These are phyloP conservation scores for Globisporangium paddicum DNA, from an alignment of 352 stramenopile species.

Conservation along the genomic window DNA sequence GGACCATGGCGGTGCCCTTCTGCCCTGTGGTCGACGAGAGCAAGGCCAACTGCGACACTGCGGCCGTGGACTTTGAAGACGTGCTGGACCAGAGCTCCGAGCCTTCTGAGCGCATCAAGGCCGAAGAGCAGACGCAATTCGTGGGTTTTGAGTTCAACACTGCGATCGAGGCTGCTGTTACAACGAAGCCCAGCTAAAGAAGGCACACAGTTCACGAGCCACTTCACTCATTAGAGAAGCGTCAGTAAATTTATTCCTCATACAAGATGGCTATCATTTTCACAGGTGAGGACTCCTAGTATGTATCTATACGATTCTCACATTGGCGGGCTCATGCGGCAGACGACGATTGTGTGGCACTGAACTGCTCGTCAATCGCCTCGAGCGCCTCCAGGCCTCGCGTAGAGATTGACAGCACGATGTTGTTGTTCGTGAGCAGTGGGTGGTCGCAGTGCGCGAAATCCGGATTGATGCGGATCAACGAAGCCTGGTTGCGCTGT, in stretches of 20 bases:
- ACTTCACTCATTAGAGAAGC: background rate
- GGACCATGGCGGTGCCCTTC: constrained; percentile 37
- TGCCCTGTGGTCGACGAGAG: constrained; percentile 46
- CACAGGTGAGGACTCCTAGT: background rate
- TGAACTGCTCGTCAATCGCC: constrained; percentile 33
- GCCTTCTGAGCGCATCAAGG: constrained; percentile 22
- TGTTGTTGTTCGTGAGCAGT: constrained; percentile 31
- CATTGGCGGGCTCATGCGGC: background rate
- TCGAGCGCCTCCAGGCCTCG: constrained; percentile 55
- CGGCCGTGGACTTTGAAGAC: constrained; percentile 58
- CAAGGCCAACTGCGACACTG: constrained; percentile 62
- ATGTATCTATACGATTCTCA: background rate
- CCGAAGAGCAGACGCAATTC: constrained; percentile 49
- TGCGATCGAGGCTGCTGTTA: background rate
- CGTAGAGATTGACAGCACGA: constrained; percentile 42
- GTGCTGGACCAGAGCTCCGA: constrained; percentile 40
- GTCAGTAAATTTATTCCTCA: background rate
- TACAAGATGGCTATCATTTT: background rate
- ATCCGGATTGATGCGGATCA: constrained; percentile 80
- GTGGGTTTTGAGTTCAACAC: constrained; percentile 59
- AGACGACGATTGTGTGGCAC: background rate
- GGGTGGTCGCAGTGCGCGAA: constrained; percentile 48
- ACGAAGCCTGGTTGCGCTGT: constrained; percentile 31
- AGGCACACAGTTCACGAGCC: background rate
- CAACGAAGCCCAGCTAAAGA: background rate